These are phyloP conservation scores for Acanthamoeba healyi DNA, from an alignment of 208 protist genomes.

Conservation along the genomic window DNA sequence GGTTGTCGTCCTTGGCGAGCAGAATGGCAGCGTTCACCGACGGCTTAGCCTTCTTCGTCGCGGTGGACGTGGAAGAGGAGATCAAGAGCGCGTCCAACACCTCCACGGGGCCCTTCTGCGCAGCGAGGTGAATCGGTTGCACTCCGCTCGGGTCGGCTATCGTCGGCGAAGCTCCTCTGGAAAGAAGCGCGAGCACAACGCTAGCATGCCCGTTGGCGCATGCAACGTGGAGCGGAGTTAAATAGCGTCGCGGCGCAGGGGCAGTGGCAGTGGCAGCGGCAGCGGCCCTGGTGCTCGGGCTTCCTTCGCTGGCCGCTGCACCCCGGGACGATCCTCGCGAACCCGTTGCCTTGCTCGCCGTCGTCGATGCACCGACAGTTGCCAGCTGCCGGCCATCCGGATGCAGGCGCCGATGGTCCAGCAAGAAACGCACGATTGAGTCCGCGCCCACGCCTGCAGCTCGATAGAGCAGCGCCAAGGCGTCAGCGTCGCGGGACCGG, in stretches of 20 bases:
- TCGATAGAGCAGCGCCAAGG: conserved; percentile 1
- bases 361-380: background rate
- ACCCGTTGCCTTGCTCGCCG: background rate
- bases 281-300: background rate
- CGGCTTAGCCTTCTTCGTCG: background rate
- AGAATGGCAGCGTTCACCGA: background rate
- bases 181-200: background rate
- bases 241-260: background rate
- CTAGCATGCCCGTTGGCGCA: conserved; percentile 33
- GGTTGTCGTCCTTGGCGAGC: conserved; percentile 52
- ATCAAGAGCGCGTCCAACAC: too few relatives aligned
- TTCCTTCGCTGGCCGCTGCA: background rate
- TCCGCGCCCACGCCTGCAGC: background rate
- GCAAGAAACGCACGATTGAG: background rate
- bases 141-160: conserved; percentile 37
- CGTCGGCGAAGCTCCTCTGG: conserved; percentile 10
- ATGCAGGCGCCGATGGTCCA: conserved; percentile 33
- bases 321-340: background rate
- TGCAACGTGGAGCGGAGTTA: conserved; percentile 43
- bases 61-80: background rate
- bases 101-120: conserved; percentile 72
- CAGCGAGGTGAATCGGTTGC: conserved; percentile 58
- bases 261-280: background rate
- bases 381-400: conserved; percentile 8
- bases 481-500: background rate